Percentiles rank a stretch among this genome's conserved stretches.
Conservation (phyloP, 371 early-diverging fungal species). For the Mortierella sp. region DNA sequence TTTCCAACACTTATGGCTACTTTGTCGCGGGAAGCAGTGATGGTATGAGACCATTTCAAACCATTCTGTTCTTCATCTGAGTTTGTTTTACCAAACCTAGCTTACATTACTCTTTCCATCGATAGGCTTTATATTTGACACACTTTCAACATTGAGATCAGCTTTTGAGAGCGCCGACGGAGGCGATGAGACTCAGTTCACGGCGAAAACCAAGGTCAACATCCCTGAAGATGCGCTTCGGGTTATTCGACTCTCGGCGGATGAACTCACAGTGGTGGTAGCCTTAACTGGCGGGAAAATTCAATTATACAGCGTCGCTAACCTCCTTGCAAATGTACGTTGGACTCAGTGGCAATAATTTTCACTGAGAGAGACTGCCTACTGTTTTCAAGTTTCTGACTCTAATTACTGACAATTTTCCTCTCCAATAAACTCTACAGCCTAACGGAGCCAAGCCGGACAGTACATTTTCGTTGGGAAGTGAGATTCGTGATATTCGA, state of each 20-base stretch:
- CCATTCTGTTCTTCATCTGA: neutral
- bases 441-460: slow-evolving; percentile 18
- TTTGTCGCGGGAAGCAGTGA: slow-evolving; percentile 46
- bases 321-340: slow-evolving; percentile 36
- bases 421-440: slow-evolving; percentile 1
- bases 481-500: slow-evolving; percentile 36
- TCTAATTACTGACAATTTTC: neutral
- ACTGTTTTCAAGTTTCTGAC: neutral
- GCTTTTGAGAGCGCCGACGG: slow-evolving; percentile 28
- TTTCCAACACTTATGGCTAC: slow-evolving; percentile 46
- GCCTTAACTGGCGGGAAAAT: slow-evolving; percentile 23
- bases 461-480: slow-evolving; percentile 1
- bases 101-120: neutral
- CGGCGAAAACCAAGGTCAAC: slow-evolving; percentile 15
- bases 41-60: slow-evolving; percentile 8
- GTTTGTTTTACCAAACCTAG: neutral
- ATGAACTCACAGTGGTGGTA: slow-evolving; percentile 37
- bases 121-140: slow-evolving; percentile 44
- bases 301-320: slow-evolving; percentile 26
- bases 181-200: slow-evolving; percentile 22
- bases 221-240: slow-evolving; percentile 28
- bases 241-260: slow-evolving; percentile 40
- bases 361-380: neutral
- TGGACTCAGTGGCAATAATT: neutral
- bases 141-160: slow-evolving; percentile 22